These are phyloP conservation scores for Backusella australiensis DNA, from an alignment of 192 early-diverging fungal genomes.

Conservation along the genomic window DNA sequence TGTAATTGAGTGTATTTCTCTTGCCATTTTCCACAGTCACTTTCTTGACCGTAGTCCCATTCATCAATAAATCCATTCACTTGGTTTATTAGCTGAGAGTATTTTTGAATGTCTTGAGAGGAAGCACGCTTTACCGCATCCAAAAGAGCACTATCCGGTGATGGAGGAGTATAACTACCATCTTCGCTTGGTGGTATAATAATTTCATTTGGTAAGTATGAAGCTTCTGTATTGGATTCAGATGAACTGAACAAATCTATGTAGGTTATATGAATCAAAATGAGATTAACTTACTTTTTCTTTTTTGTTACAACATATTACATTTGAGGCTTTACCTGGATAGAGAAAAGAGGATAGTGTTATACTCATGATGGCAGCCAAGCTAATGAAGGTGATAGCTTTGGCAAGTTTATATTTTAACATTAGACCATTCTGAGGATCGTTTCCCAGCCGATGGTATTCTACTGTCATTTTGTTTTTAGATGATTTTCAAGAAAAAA, in stretches of 20 bases:
- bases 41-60: slow-evolving; percentile 10
- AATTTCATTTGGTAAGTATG: not conserved
- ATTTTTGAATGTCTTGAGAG: not conserved
- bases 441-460: not conserved
- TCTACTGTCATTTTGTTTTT: not conserved
- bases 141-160: not conserved
- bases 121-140: not conserved
- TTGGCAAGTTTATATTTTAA: not conserved
- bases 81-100: not conserved
- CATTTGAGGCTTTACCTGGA: not conserved
- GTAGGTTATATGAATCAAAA: not conserved
- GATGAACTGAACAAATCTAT: not conserved
- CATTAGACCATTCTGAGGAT: not conserved
- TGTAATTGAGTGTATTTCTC: slow-evolving; percentile 36
- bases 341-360: not conserved
- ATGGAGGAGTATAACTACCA: not conserved
- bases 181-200: not conserved
- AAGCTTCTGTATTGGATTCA: not conserved
- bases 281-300: not conserved
- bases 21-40: slow-evolving; percentile 42
- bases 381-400: not conserved
- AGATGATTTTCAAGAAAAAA: not conserved
- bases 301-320: not conserved
- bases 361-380: not conserved
- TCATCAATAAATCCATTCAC: not conserved